Base-by-base conservation (phyloP, 176 grass and related monocot species). In the Miscanthus lutarioriparius region DNA sequence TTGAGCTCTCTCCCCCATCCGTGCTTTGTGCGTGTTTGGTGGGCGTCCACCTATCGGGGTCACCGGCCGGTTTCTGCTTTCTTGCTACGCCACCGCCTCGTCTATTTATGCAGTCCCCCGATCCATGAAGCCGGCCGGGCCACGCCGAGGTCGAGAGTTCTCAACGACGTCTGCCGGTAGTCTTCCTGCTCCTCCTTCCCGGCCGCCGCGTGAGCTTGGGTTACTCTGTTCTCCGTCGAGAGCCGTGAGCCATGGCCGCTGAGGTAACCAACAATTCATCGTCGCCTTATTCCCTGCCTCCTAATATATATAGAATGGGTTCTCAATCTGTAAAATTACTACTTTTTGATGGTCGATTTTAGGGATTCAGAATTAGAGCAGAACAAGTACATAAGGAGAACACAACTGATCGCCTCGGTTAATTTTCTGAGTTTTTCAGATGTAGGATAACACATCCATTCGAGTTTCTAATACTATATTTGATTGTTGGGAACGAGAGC, bases 11-110 rank as follows among this genome's bases (percentile, higher is more conserved):
- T 6, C 13, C 10, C 26, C 3, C 26, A 64, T 64, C 62, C 13
- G 1, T 28, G 48, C 80, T 86, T 90, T 79, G 65, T 40, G 74
- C 80, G 58, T 33, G 88, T 75, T 51, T 83, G 80, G 84, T 90
- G 84, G 35, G 49, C 66, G 43, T 73, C 79, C 88, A 86, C 83
- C 83, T 74, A 82, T 84, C 66, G 26, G 44, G 20, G 53, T 61
- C 56, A n/a, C 44, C 79, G 44, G 74, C 44, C 74, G 41, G 72
- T 7, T 7, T 78, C 54, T 64, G 36, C 79, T 86, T 90, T 65
- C 67, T 30, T 47, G 28, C 74, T 74, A 83, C 84, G 79, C 84
- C 84, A 83, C 77, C 67, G 17, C 67, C 45, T 27, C 54, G 10
- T 74, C 88, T 87, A 90, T 83, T 87, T 90, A 86, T 83, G 80